Percentiles rank a stretch among this genome's conserved stretches.
phyloP scores from a whole-genome alignment of 352 stramenopile species.

The Hyaloperonospora brassicae region DNA sequence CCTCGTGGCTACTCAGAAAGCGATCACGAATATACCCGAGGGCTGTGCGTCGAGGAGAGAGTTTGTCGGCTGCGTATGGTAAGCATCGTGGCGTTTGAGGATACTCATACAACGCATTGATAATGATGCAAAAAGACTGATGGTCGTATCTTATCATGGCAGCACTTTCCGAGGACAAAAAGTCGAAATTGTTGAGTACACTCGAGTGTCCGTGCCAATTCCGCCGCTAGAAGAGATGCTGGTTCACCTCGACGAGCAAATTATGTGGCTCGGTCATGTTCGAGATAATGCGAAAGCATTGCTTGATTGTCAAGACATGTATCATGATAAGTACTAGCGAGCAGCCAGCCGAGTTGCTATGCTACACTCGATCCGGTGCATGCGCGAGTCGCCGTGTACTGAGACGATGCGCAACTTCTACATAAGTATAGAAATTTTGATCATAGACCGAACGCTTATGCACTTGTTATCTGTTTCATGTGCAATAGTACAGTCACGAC shows the following conservation, averaged over 20 bases:
- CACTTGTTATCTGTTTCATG: no score
- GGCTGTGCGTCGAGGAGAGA: slow-evolving; percentile 71
- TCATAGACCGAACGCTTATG: no score
- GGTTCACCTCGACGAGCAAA: slow-evolving; percentile 50
- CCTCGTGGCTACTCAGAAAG: slow-evolving; percentile 49
- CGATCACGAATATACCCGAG: slow-evolving; percentile 41
- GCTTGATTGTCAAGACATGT: slow-evolving; percentile 50
- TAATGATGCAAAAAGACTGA: not conserved
- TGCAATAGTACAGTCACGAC: no score
- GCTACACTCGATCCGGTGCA: not conserved
- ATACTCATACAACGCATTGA: not conserved
- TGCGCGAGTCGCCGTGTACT: no score
- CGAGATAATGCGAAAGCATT: slow-evolving; percentile 70
- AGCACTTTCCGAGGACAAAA: slow-evolving; percentile 68
- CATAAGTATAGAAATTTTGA: no score
- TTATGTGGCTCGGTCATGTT: slow-evolving; percentile 54
- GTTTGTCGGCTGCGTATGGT: slow-evolving; percentile 75
- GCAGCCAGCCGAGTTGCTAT: no score
- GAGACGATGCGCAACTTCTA: no score
- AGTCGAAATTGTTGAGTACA: slow-evolving; percentile 74
- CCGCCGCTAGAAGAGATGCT: slow-evolving; percentile 78
- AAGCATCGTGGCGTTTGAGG: slow-evolving; percentile 6
- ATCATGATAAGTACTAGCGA: slow-evolving; percentile 28
- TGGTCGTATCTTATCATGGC: not conserved
- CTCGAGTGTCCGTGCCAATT: slow-evolving; percentile 55